Evolutionary conservation across 192 early-diverging fungal species (phyloP), one percentile per base, ranked within the genome.

Genomic region (Coemansia biformis): DNA sequence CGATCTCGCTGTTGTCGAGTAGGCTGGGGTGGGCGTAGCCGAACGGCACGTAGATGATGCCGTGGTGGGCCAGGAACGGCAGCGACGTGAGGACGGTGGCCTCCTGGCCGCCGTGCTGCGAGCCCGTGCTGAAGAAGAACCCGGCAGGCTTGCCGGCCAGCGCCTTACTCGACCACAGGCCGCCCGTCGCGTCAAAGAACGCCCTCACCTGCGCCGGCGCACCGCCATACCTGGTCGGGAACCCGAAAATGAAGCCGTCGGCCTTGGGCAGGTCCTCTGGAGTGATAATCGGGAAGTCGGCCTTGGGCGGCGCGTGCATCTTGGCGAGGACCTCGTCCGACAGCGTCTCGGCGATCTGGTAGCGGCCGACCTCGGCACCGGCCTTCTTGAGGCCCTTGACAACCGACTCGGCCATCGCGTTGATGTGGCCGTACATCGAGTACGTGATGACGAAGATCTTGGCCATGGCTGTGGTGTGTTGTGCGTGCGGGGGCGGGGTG

Each of bases 31-130:
- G 31, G 8, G 54, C 31, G 48, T 69, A 82, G 15, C 86, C 86
- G 42, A 89, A 52, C 3, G 90, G 90, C 32, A 89, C 83, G 52
- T 76, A 92, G 41, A 80, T 70, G 35, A 92, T 80, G 22, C 88
- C 90, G 57, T 88, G 88, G 71, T 90, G 87, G 8, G 77, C 80
- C 30, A 87, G 72, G 60, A 80, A 76, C 1, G 86, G 75, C 18
- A 90, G 46, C 32, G 87, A 68, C 22, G 78, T 80, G 8, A 84
- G 52, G 23, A 82, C 78, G 4, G 86, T 88, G 26, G 76, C 78
- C 57, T 92, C 88, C 73, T 88, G 86, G 16, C 89, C 89, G 43
- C 88, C 88, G 59, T 85, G 82, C 71, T 86, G 85, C 37, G 79
- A 75, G 6, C 69, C 81, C 8, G 87, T 88, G 28, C 86, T 84